Conservation (phyloP, 441 rosid species). For the Corymbia calophylla region DNA sequence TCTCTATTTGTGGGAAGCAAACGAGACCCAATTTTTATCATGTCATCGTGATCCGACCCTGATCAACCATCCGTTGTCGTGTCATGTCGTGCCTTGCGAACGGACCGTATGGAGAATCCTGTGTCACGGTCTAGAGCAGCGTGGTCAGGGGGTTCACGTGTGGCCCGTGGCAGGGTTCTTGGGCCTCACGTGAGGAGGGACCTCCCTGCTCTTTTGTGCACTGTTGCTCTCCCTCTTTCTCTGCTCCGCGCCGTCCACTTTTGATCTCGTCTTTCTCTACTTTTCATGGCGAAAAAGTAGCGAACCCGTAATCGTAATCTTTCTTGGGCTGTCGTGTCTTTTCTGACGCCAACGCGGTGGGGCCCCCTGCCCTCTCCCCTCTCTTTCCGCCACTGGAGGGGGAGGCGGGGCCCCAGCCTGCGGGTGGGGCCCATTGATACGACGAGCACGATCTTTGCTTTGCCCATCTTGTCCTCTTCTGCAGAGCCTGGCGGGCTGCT, state of each 20-base stretch:
- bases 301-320: not conserved
- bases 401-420: not conserved
- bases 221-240: not conserved
- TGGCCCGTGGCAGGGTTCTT: not conserved
- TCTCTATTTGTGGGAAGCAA: not conserved
- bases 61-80: rapidly evolving
- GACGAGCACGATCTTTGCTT: not conserved
- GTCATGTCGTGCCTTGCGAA: rapidly evolving
- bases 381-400: not conserved
- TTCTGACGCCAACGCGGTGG: not conserved
- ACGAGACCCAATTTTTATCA: not conserved
- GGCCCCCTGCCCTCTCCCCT: not conserved
- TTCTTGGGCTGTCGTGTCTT: not conserved
- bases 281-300: not conserved
- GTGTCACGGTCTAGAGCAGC: not conserved
- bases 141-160: not conserved
- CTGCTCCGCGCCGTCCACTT: not conserved
- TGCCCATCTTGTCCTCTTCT: not conserved
- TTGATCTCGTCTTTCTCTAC: not conserved
- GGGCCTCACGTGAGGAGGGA: constrained; percentile 1
- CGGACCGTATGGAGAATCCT: rapidly evolving
- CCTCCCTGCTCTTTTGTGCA: not conserved
- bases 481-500: not conserved
- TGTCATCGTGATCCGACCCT: not conserved
- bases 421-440: not conserved